Evolutionary conservation across 805 yeast genomes (phyloP).

Genomic region (Cyberlindnera americana): DNA sequence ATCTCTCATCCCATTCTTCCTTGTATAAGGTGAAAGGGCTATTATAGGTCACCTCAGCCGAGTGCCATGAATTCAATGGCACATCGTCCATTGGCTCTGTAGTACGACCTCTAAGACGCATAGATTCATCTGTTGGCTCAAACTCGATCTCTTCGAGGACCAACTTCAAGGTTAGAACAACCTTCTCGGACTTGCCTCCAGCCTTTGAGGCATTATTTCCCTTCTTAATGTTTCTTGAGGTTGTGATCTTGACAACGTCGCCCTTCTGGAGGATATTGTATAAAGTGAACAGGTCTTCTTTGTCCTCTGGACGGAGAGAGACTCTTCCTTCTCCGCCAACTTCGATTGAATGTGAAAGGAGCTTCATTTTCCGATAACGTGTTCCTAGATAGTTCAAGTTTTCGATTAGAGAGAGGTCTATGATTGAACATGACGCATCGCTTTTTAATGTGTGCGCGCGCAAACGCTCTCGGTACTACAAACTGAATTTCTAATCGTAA

Average conservation of each 20-base stretch:
- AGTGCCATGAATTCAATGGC: conserved; percentile 82
- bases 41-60: conserved; percentile 73
- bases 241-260: conserved; percentile 68
- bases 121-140: conserved; percentile 68
- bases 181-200: conserved; percentile 39
- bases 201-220: conserved; percentile 12
- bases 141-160: conserved; percentile 70
- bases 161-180: conserved; percentile 57
- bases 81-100: conserved; percentile 65
- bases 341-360: conserved; percentile 45
- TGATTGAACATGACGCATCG: too few species aligned
- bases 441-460: not conserved
- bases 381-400: too few species aligned
- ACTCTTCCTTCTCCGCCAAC: conserved; percentile 64
- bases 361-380: conserved; percentile 48
- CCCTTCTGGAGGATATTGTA: conserved; percentile 76
- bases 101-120: conserved; percentile 80
- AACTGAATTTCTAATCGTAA: not conserved
- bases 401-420: too few species aligned
- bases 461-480: too few species aligned
- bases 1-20: conserved; percentile 74
- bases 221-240: conserved; percentile 59
- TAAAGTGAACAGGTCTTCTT: conserved; percentile 86
- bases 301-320: conserved; percentile 75
- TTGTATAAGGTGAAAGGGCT: conserved; percentile 68